phyloP scores from a whole-genome alignment of 306 rosid genomes.

The Cajanus cajan region DNA sequence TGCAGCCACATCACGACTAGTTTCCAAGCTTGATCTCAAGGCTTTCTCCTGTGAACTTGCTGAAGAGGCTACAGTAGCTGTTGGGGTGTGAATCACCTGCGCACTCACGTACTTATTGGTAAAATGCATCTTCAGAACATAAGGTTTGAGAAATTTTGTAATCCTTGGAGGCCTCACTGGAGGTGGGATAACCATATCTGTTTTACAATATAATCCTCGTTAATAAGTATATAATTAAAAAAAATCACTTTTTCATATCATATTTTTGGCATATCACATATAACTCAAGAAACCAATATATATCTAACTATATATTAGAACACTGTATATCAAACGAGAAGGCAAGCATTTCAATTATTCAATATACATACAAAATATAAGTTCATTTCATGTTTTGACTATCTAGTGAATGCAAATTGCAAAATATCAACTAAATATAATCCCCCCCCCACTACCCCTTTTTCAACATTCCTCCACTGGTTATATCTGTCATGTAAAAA shows the following conservation, averaged over 20 bases:
- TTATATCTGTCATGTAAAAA: not conserved
- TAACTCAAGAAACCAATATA: not conserved
- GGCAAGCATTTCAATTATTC: not conserved
- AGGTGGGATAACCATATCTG: constrained; percentile 77
- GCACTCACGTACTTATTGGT: constrained; percentile 78
- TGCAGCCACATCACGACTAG: constrained; percentile 76
- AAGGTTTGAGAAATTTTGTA: constrained; percentile 72
- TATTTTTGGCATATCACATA: not conserved
- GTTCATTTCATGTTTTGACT: not conserved
- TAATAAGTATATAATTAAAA: not conserved
- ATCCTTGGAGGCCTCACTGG: constrained; percentile 66
- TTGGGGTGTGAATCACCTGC: constrained; percentile 76
- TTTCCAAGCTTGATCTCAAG: constrained; percentile 61
- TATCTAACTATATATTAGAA: not conserved
- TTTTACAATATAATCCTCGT: constrained; percentile 10
- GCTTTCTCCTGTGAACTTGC: constrained; percentile 86
- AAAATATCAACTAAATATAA: not conserved
- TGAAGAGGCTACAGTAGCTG: constrained; percentile 80
- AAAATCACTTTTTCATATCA: not conserved
- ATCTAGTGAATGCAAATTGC: not conserved
- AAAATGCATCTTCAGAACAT: constrained; percentile 83
- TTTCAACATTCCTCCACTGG: not conserved
- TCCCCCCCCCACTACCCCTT: too few species aligned
- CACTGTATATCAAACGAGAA: not conserved
- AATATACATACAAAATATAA: not conserved